Evolutionary conservation across 1,284 basidiomycete species (phyloP), one percentile per base, ranked within the genome.

Genomic region (Stereum hirsutum): DNA sequence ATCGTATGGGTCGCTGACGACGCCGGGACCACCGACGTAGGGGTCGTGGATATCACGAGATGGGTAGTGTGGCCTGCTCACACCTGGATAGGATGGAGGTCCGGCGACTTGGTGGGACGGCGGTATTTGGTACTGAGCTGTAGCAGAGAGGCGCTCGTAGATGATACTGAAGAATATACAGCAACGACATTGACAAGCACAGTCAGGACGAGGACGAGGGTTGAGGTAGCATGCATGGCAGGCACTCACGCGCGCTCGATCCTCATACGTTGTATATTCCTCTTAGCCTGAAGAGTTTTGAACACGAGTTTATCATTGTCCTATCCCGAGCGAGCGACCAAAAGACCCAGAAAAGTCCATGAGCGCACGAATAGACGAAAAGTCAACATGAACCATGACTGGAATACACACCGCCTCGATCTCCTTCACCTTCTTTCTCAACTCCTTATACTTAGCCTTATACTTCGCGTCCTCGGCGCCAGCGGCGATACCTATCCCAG

Each of bases 391-490:
- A n/a, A n/a, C n/a, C n/a, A n/a, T n/a, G n/a, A n/a, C n/a, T n/a
- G n/a, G n/a, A n/a, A n/a, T 42, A 71, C 79, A 53, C 52, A 89
- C 89, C 40, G 72, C 64, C 64, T 94, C 90, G 49, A 94, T 88
- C 63, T 92, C 88, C 59, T 80, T 80, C 43, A 93, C 86, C 67
- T 92, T 93, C 59, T 77, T 75, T 61, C 90, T 93, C 52, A 94
- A 69, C 48, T 94, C 89, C 61, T 81, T 89, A 69, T 92, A 93
- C 65, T 94, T 94, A 56, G 75, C 73, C 48, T 88, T 79, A 61
- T 94, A 94, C 64, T 91, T 92, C 57, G 76, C 76, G 57, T 92
- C 90, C 60, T 94, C 89, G 40, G 81, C 83, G 54, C 83, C 81
- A 27, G 83, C 83, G 35, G 82, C 74, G 50, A 88, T 82, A 48